phyloP scores from a whole-genome alignment of 1,284 basidiomycete species.

The Leccinum angustisporum region DNA sequence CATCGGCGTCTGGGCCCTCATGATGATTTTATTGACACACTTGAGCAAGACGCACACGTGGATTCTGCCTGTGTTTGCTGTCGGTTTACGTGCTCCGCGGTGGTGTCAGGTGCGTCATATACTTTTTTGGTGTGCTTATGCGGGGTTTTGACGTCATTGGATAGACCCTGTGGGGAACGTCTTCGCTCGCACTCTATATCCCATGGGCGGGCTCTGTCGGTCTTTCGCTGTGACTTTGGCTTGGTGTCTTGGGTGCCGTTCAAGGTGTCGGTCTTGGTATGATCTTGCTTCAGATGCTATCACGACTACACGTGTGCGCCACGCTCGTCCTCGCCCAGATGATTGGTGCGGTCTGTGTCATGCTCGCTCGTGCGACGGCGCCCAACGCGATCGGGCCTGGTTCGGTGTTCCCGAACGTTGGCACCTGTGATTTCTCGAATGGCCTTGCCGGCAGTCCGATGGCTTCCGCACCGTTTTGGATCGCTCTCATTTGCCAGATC shows the following conservation, averaged over 20 bases:
- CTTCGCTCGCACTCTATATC: slow-evolving; percentile 84
- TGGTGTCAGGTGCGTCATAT: slow-evolving; percentile 77
- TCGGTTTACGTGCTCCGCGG: slow-evolving; percentile 86
- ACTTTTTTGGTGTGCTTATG: not conserved
- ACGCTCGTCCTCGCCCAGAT: slow-evolving; percentile 87
- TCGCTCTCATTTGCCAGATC: slow-evolving; percentile 77
- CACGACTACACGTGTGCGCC: slow-evolving; percentile 88
- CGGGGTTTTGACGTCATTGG: slow-evolving; percentile 17
- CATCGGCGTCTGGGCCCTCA: slow-evolving; percentile 76
- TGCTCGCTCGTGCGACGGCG: slow-evolving; percentile 84
- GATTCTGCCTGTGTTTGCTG: slow-evolving; percentile 90
- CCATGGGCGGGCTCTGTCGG: slow-evolving; percentile 87
- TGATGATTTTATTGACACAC: slow-evolving; percentile 75
- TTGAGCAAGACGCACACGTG: slow-evolving; percentile 93
- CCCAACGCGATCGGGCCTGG: slow-evolving; percentile 81
- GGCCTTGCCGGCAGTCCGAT: slow-evolving; percentile 74
- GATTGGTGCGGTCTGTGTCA: slow-evolving; percentile 79
- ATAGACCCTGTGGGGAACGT: slow-evolving; percentile 85
- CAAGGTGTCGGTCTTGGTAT: slow-evolving; percentile 93
- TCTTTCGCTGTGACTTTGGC: slow-evolving; percentile 88
- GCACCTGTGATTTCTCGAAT: slow-evolving; percentile 80
- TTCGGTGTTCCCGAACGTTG: slow-evolving; percentile 89
- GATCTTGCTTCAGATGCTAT: slow-evolving; percentile 91
- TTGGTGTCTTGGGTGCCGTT: slow-evolving; percentile 88
- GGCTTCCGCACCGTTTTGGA: slow-evolving; percentile 83